Evolutionary conservation across 257 asterid species (phyloP).

Genomic region (Paulownia fortunei): DNA sequence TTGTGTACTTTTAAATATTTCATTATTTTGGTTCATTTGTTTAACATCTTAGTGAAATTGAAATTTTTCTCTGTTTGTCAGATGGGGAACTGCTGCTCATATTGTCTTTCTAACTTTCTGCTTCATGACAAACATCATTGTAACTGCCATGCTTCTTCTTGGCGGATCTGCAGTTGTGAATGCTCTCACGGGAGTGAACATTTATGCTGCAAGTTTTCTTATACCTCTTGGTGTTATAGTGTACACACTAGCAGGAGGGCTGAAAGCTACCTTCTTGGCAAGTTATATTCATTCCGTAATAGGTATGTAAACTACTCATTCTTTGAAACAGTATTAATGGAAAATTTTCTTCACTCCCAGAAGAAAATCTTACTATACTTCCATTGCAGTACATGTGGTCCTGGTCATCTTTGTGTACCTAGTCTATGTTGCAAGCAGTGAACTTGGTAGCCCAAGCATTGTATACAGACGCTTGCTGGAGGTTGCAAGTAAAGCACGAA

Average conservation of each 20-base stretch:
- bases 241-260: slow-evolving; percentile 91
- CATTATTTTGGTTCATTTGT: neutral
- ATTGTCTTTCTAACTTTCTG: slow-evolving; percentile 82
- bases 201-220: slow-evolving; percentile 92
- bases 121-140: slow-evolving; percentile 87
- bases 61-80: slow-evolving; percentile 29
- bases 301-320: slow-evolving; percentile 43
- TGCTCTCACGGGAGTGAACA: slow-evolving; percentile 91
- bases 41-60: neutral
- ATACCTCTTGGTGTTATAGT: slow-evolving; percentile 88
- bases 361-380: neutral
- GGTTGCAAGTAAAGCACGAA: slow-evolving; percentile 74
- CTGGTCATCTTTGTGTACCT: slow-evolving; percentile 84
- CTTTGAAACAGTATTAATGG: neutral
- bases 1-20: neutral
- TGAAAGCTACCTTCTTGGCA: slow-evolving; percentile 93
- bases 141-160: slow-evolving; percentile 94
- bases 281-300: slow-evolving; percentile 93
- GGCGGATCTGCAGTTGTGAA: slow-evolving; percentile 95
- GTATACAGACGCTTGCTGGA: slow-evolving; percentile 74
- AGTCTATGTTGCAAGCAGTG: slow-evolving; percentile 71
- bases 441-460: slow-evolving; percentile 82
- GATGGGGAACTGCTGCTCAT: slow-evolving; percentile 97
- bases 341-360: neutral
- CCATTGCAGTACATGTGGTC: slow-evolving; percentile 75